Base-by-base conservation (phyloP, 164 flowering plant species). In the Sextonia rubra region DNA sequence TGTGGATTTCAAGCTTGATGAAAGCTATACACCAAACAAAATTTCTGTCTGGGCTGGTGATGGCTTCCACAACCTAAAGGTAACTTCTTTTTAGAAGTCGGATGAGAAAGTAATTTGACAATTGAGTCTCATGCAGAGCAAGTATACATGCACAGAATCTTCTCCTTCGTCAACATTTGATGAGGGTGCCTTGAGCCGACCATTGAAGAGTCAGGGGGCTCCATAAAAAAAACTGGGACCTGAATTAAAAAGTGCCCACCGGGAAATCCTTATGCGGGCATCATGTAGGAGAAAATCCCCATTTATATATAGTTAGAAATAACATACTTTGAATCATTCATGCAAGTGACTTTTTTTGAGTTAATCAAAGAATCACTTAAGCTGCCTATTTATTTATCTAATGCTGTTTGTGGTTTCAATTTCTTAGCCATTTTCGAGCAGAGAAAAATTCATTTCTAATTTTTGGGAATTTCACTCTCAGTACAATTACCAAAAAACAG, bases 21-120 rank as follows among this genome's bases (percentile, higher is more conserved):
- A 95, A 83, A 95, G 78, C 71, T 82, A 82, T 61, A 82, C 82
- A 1, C 84, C 82, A 4, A 82, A 73, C 73, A 82, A 82, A 66
- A 79, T 82, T 25, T 79, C 80, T 23, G 68, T 95, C 71, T 85
- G 93, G 11, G 94, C 96, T 11, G 99, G 98, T 9, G 93, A 95
- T 85, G 98, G 99, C 4, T 91, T 93, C 73, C 99, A 95, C 74
- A 95, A 95, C 80, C 80, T 95, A 81, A 95, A 95, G 97, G 95
- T 81, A 58, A 56, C 29, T 32, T 65, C 3, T 49, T 48, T 23
- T 22, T 22, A 12, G 12, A 30, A 23, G 7, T 20, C 18, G 12
- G 52, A 44, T 17, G 3, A 11, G 22, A 18, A 30, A 12, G n/a
- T 66, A 44, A 30, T 24, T n/a, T 22, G 12, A 20, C 3, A 61